Base-by-base conservation (phyloP, 768 basidiomycete species). In the Russula compacta region DNA sequence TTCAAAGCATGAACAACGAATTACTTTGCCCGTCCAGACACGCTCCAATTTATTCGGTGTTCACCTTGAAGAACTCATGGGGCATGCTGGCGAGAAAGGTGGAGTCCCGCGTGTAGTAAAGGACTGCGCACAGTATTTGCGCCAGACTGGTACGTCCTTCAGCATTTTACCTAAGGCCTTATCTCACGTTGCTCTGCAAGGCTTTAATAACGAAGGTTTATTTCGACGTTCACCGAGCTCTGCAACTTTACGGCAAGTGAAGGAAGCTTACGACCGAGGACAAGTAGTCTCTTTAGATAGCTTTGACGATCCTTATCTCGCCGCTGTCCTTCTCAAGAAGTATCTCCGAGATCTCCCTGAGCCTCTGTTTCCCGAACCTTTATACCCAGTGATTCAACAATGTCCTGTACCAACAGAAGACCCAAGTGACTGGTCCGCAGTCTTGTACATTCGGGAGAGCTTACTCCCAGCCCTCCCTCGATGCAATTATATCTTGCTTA, bases 301-400 rank as follows among this genome's bases (percentile, higher is more conserved):
- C 2, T 92, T 89, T 67, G 79, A 78, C 0, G 90, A 92, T 67
- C 85, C 89, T 6, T 80, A 89, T 71, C 78, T 94, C 1, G 88
- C 89, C 3, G 89, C 92, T 9, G 92, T 93, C 1, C 77, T 94
- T 39, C 73, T 94, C 57, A 93, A 94, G 76, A 92, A 90, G 69
- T 92, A 87, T 69, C 73, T 94, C 29, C 81, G 89, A 40, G 89
- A 92, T 70, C 75, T 94, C 1, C 89, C 89, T 2, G 79, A 82
- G 53, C 87, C 92, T 4, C 73, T 89, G n/a, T 89, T 94, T 65
- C 81, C 86, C 0, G 89, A 90, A 71, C 71, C 69, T 6, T 71
- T 85, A 14, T 93, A 92, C 71, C 77, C 82, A 6, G 56, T 77
- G 39, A 82, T 93, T 43, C 79, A 78, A 40, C 78, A 79, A 59